Evolutionary conservation across 495 filamentous ascomycete genomes (phyloP).

Genomic region (Patellaria atrata): DNA sequence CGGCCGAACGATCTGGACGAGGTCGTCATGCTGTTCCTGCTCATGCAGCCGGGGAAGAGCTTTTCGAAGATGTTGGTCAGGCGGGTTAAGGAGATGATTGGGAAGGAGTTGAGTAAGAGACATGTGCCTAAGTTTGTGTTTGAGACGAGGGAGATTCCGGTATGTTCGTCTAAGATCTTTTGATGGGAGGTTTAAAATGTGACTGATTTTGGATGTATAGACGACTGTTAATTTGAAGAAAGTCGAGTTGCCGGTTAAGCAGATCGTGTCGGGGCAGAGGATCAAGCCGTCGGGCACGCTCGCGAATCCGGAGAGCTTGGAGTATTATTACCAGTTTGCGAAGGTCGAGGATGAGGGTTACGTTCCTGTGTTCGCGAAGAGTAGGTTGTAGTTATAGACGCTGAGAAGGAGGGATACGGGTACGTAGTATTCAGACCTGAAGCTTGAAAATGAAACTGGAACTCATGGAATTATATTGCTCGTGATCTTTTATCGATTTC

Average conservation of each 20-base stretch:
- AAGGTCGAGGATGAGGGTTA: conserved; percentile 63
- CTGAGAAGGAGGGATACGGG: no score
- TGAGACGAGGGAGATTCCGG: conserved; percentile 66
- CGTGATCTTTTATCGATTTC: no score
- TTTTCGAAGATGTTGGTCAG: conserved; percentile 43
- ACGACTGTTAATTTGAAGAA: conserved; percentile 77
- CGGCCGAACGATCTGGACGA: conserved; percentile 55
- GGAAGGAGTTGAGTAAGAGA: conserved; percentile 46
- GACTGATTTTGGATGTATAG: conserved; percentile 24
- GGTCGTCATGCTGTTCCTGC: conserved; percentile 57
- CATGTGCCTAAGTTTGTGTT: conserved; percentile 70
- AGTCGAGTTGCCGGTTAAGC: conserved; percentile 73
- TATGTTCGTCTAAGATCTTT: conserved; percentile 31
- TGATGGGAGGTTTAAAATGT: no score
- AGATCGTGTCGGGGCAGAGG: conserved; percentile 60
- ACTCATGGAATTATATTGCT: no score
- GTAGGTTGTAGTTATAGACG: conserved; percentile 38
- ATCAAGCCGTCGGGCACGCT: conserved; percentile 67
- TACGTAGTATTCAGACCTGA: no score
- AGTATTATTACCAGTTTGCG: conserved; percentile 70
- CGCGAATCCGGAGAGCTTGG: conserved; percentile 56
- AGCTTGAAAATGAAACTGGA: no score
- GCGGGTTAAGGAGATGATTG: conserved; percentile 48
- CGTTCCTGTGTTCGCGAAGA: conserved; percentile 34
- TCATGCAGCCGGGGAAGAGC: conserved; percentile 47